Evolutionary conservation across 2,329 filamentous ascomycete genomes (phyloP).

Genomic region (Cordyceps javanica): DNA sequence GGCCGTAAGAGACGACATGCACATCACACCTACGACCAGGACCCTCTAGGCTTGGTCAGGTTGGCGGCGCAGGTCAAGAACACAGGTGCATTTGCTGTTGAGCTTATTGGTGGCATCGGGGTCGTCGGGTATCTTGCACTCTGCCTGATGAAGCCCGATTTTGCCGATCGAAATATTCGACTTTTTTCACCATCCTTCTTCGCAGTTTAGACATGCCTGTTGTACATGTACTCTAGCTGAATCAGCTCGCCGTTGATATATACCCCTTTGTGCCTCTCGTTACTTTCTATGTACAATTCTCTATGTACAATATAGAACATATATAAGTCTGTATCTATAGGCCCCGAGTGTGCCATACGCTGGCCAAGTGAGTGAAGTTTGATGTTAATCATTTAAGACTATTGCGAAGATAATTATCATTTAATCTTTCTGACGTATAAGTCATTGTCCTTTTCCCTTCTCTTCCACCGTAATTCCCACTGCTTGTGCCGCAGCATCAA

Average conservation of each 20-base stretch:
- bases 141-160: slow-evolving; percentile 42
- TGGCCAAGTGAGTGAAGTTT: not conserved
- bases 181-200: slow-evolving; percentile 10
- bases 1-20: slow-evolving; percentile 14
- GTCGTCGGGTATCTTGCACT: slow-evolving; percentile 66
- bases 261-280: not conserved
- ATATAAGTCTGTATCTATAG: not conserved
- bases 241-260: not conserved
- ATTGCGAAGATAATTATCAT: not conserved
- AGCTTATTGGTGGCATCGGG: slow-evolving; percentile 68
- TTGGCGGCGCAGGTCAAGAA: slow-evolving; percentile 60
- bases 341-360: not conserved
- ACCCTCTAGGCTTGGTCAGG: slow-evolving; percentile 73
- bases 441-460: not conserved
- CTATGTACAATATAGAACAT: not conserved
- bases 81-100: slow-evolving; percentile 61
- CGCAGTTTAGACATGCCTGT: not conserved
- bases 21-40: slow-evolving; percentile 43
- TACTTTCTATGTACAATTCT: not conserved
- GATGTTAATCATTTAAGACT: not conserved
- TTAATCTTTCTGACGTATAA: not conserved
- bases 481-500: slow-evolving; percentile 23
- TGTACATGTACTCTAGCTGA: not conserved
- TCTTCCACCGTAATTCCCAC: slow-evolving; percentile 17
- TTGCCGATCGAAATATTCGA: slow-evolving; percentile 13